Evolutionary conservation across 2,329 filamentous ascomycete genomes (phyloP).

Genomic region (Cephalotrichum gorgonifer): DNA sequence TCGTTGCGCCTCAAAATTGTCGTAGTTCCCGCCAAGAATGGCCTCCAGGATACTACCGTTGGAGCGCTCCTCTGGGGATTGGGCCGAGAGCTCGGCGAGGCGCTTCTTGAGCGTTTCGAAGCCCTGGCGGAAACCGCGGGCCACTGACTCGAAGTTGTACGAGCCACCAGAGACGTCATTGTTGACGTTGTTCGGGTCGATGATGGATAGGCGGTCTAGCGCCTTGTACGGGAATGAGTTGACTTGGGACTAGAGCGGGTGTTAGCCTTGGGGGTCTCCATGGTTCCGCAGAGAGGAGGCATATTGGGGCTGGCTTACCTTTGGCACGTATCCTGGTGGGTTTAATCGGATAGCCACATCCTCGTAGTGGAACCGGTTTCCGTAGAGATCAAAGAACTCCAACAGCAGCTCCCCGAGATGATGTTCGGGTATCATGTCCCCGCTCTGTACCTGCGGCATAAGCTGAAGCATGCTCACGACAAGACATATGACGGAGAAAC

Average conservation of each 20-base stretch:
- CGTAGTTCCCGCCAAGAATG: constrained; percentile 10
- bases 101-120: constrained; percentile 44
- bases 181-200: constrained; percentile 74
- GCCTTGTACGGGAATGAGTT: constrained; percentile 44
- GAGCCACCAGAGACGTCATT: constrained; percentile 93
- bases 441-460: constrained; percentile 59
- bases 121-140: constrained; percentile 59
- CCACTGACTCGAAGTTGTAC: constrained; percentile 55
- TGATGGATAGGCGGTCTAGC: constrained; percentile 65
- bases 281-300: background rate
- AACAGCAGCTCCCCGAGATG: constrained; percentile 75
- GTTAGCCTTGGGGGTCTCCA: constrained; percentile 1
- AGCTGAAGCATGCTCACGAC: constrained; percentile 81
- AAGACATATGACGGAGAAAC: constrained; percentile 88
- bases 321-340: constrained; percentile 64
- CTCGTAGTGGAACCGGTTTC: constrained; percentile 64
- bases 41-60: constrained; percentile 7
- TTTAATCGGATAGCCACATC: constrained; percentile 65
- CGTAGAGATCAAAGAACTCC: constrained; percentile 84
- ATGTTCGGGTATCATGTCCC: constrained; percentile 45
- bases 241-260: constrained; percentile 27
- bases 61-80: constrained; percentile 9
- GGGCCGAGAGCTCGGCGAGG: constrained; percentile 39
- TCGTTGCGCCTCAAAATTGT: constrained; percentile 8
- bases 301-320: constrained; percentile 41